A percentile compares a stretch with the other conserved stretches of the same genome.
Evolutionary conservation across 495 filamentous ascomycete genomes (phyloP).

Genomic region (Penicillium manginii): DNA sequence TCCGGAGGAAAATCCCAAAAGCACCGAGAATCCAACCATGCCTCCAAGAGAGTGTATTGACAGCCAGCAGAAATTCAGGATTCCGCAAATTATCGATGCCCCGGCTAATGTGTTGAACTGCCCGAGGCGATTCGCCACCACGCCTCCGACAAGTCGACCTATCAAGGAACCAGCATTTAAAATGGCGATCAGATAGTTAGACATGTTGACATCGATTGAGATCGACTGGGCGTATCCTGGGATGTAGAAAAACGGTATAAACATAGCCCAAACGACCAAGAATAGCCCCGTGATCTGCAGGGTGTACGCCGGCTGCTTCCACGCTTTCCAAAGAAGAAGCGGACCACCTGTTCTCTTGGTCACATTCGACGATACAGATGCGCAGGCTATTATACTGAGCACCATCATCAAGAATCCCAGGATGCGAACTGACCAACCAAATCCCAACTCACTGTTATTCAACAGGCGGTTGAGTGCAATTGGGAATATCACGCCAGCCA

Average conservation of each 20-base stretch:
- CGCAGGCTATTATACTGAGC: constrained; percentile 40
- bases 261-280: constrained; percentile 22
- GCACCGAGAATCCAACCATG: constrained; percentile 53
- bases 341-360: constrained; percentile 15
- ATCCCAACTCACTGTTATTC: constrained; percentile 41
- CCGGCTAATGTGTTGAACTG: constrained; percentile 47
- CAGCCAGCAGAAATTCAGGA: constrained; percentile 47
- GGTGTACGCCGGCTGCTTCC: constrained; percentile 16
- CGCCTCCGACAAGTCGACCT: constrained; percentile 27
- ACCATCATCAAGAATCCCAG: constrained; percentile 54
- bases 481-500: constrained; percentile 57
- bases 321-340: constrained; percentile 15
- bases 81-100: constrained; percentile 14
- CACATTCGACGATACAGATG: constrained; percentile 3
- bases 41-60: constrained; percentile 47
- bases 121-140: constrained; percentile 32
- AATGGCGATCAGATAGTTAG: constrained; percentile 29
- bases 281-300: constrained; percentile 23
- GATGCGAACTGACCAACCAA: constrained; percentile 54
- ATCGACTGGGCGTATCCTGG: constrained; percentile 16
- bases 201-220: constrained; percentile 18
- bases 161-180: constrained; percentile 31
- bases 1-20: constrained; percentile 63
- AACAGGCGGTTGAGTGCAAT: constrained; percentile 53
- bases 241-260: constrained; percentile 32